phyloP scores from a whole-genome alignment of 2,329 filamentous ascomycete genomes.

The Purpureocillium takamizusanense region DNA sequence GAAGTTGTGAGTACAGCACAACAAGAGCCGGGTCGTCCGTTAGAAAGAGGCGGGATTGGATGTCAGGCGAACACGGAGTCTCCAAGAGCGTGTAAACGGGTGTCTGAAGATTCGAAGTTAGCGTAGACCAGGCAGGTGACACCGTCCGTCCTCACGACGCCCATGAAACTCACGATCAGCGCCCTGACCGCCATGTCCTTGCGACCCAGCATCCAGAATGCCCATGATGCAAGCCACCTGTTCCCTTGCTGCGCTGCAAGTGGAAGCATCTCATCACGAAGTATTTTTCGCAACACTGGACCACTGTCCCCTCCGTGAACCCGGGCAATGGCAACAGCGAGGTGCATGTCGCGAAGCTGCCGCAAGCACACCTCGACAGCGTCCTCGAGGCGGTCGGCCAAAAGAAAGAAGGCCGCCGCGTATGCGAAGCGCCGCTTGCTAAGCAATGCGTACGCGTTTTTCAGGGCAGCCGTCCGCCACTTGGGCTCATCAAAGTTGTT shows the following conservation, averaged over 20 bases:
- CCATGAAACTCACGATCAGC: constrained; percentile 54
- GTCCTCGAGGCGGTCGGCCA: constrained; percentile 77
- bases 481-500: constrained; percentile 84
- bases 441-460: constrained; percentile 93
- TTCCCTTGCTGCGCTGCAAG: constrained; percentile 75
- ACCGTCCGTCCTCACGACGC: neutral
- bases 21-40: constrained; percentile 87
- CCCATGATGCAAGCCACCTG: constrained; percentile 91
- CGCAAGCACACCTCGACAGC: constrained; percentile 80
- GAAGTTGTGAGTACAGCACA: constrained; percentile 77
- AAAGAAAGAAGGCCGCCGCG: constrained; percentile 88
- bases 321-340: constrained; percentile 79
- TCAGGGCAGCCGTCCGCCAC: constrained; percentile 83
- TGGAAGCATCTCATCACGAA: constrained; percentile 72
- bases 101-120: constrained; percentile 38
- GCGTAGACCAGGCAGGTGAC: neutral
- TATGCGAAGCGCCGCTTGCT: constrained; percentile 89
- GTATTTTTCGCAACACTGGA: constrained; percentile 60
- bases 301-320: constrained; percentile 83
- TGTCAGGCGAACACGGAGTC: constrained; percentile 57
- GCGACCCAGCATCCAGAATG: constrained; percentile 81
- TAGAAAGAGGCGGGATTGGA: constrained; percentile 70
- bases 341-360: constrained; percentile 79
- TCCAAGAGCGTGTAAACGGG: constrained; percentile 69
- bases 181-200: constrained; percentile 77